A percentile compares a stretch with the other conserved stretches of the same genome.
Evolutionary conservation across 148 eudicot genomes (phyloP).

Genomic region (Dysphania ambrosioides): DNA sequence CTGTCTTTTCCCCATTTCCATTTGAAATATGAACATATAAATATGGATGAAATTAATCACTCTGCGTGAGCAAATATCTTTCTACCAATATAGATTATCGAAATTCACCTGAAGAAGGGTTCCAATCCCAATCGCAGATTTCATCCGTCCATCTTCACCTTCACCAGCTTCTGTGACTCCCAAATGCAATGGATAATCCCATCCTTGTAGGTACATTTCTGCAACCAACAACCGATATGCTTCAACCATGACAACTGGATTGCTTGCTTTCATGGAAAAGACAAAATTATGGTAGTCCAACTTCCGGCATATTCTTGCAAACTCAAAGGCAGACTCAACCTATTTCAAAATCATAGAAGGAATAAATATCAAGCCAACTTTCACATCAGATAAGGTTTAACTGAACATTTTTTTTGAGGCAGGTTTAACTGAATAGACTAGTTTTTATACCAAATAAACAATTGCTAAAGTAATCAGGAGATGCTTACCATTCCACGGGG

Average conservation of each 20-base stretch:
- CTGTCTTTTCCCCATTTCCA: neutral
- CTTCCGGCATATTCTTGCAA: conserved; percentile 92
- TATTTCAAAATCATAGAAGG: conserved; percentile 32
- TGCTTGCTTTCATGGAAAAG: conserved; percentile 99
- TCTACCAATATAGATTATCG: neutral
- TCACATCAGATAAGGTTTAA: neutral
- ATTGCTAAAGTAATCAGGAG: neutral
- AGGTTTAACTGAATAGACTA: no score
- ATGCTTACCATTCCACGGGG: conserved; percentile 91
- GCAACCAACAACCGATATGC: conserved; percentile 92
- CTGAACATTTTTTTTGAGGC: no score
- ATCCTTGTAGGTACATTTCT: conserved; percentile 91
- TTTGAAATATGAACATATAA: neutral
- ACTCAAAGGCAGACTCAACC: conserved; percentile 99
- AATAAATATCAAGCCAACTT: conserved; percentile 1
- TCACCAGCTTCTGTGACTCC: conserved; percentile 99
- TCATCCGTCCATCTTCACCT: conserved; percentile 99
- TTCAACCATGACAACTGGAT: conserved; percentile 95
- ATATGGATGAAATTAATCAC: neutral
- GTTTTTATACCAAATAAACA: neutral
- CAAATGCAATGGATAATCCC: conserved; percentile 95
- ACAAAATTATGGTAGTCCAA: conserved; percentile 91
- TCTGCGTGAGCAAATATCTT: neutral
- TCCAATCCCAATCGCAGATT: conserved; percentile 97
- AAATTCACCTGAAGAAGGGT: conserved; percentile 86